Evolutionary conservation across 805 yeast genomes (phyloP).

Genomic region (Debaryomyces maramus): DNA sequence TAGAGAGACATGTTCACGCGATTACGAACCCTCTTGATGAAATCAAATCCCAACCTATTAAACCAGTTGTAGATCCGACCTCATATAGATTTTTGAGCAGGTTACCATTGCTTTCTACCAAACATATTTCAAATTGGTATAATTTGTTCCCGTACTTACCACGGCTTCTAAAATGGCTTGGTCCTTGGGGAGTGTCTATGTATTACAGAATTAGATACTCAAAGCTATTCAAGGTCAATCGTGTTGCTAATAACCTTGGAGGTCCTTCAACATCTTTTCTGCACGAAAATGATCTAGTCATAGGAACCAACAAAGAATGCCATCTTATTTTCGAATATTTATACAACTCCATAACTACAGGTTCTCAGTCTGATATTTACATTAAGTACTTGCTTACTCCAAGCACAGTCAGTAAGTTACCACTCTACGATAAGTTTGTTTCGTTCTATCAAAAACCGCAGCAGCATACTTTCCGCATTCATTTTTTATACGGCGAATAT

Average conservation of each 20-base stretch:
- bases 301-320: slow-evolving; percentile 40
- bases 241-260: slow-evolving; percentile 30
- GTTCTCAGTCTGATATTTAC: slow-evolving; percentile 40
- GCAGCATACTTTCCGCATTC: slow-evolving; percentile 27
- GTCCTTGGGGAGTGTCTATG: slow-evolving; percentile 40
- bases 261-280: slow-evolving; percentile 25
- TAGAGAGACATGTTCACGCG: slow-evolving; percentile 67
- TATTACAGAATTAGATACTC: slow-evolving; percentile 43
- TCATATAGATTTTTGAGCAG: slow-evolving; percentile 48
- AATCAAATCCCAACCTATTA: slow-evolving; percentile 13
- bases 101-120: slow-evolving; percentile 38
- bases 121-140: slow-evolving; percentile 37
- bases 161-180: slow-evolving; percentile 44
- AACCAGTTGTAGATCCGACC: slow-evolving; percentile 45
- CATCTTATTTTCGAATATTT: slow-evolving; percentile 39
- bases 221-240: slow-evolving; percentile 41
- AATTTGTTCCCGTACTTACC: slow-evolving; percentile 46
- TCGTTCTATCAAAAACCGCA: slow-evolving; percentile 2
- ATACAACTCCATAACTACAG: slow-evolving; percentile 40
- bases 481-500: slow-evolving; percentile 63
- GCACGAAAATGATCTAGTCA: slow-evolving; percentile 30
- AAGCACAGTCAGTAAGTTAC: slow-evolving; percentile 62
- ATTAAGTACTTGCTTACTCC: slow-evolving; percentile 54
- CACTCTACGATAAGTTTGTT: slow-evolving; percentile 58
- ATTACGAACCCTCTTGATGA: slow-evolving; percentile 40